Conservation (phyloP, 768 basidiomycete genomes). For the Mycena vulgaris region DNA sequence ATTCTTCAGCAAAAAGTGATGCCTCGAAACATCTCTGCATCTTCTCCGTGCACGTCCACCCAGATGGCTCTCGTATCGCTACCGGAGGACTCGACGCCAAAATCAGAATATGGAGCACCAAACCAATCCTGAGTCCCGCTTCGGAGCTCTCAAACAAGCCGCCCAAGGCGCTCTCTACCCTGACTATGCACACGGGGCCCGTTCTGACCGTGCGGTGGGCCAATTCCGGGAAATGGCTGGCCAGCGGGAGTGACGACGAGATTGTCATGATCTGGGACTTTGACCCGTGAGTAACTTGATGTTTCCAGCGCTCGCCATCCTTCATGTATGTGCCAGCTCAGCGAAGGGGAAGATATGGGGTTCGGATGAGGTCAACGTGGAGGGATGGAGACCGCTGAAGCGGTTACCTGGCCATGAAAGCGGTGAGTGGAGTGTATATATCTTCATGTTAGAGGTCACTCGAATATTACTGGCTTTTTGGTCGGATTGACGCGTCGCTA, state of each 20-base stretch:
- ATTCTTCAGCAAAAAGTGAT: slow-evolving; percentile 73
- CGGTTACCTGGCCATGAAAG: slow-evolving; percentile 95
- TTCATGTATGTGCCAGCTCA: slow-evolving; percentile 17
- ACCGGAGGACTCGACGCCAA: slow-evolving; percentile 97
- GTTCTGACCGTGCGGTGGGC: slow-evolving; percentile 96
- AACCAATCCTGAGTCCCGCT: slow-evolving; percentile 87
- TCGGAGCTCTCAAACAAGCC: slow-evolving; percentile 78
- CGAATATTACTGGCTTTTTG: neutral
- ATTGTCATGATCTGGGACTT: slow-evolving; percentile 98
- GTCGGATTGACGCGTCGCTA: neutral
- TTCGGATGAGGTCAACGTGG: slow-evolving; percentile 94
- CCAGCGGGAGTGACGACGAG: slow-evolving; percentile 96
- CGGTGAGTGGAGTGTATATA: slow-evolving; percentile 74
- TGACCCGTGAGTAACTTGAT: slow-evolving; percentile 82
- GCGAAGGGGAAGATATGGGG: slow-evolving; percentile 94
- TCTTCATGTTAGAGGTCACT: too few relatives aligned
- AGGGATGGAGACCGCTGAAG: slow-evolving; percentile 96
- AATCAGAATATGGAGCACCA: slow-evolving; percentile 97
- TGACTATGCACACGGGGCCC: slow-evolving; percentile 94
- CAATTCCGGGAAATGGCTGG: slow-evolving; percentile 92
- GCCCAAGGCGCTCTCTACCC: slow-evolving; percentile 91
- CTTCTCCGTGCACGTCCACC: slow-evolving; percentile 95
- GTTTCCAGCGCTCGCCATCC: slow-evolving; percentile 10
- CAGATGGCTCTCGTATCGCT: slow-evolving; percentile 96
- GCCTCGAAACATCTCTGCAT: slow-evolving; percentile 84